Evolutionary conservation across 805 yeast species (phyloP).

Genomic region (Yueomyces sinensis): DNA sequence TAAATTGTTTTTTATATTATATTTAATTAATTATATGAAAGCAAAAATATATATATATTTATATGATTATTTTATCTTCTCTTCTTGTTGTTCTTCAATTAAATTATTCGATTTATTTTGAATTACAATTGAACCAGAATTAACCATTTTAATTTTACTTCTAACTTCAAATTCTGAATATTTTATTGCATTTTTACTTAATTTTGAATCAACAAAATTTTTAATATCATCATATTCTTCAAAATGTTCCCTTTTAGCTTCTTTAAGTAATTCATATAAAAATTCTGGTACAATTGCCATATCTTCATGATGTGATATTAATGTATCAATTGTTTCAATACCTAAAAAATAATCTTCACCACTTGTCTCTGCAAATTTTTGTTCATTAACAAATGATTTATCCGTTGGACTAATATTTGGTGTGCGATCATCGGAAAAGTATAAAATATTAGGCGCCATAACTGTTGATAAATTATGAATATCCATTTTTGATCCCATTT

Average conservation of each 20-base stretch:
- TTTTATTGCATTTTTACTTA: constrained; percentile 8
- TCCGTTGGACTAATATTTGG: constrained; percentile 7
- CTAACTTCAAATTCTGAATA: constrained; percentile 17
- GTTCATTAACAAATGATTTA: neutral
- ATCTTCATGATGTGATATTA: constrained; percentile 72
- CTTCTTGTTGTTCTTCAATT: too few species aligned
- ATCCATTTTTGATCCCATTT: constrained; percentile 90
- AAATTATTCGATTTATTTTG: constrained; percentile 5
- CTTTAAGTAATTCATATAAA: constrained; percentile 35
- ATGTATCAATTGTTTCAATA: constrained; percentile 75
- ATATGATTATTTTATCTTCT: too few species aligned
- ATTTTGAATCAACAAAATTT: constrained; percentile 7
- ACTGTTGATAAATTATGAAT: constrained; percentile 91
- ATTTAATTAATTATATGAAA: too few species aligned
- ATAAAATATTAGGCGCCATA: constrained; percentile 80
- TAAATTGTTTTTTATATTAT: too few species aligned
- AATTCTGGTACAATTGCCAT: constrained; percentile 66
- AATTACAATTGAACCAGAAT: constrained; percentile 13
- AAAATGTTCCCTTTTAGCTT: constrained; percentile 9
- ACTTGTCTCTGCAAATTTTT: constrained; percentile 29
- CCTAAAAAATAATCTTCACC: constrained; percentile 76
- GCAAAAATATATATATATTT: too few species aligned
- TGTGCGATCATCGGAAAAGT: constrained; percentile 15
- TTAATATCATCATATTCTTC: constrained; percentile 9
- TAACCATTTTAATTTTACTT: constrained; percentile 13